A percentile compares a stretch with the other conserved stretches of the same genome.
phyloP scores from a whole-genome alignment of 78 protist species.

The Dictyostelium citrinum region DNA sequence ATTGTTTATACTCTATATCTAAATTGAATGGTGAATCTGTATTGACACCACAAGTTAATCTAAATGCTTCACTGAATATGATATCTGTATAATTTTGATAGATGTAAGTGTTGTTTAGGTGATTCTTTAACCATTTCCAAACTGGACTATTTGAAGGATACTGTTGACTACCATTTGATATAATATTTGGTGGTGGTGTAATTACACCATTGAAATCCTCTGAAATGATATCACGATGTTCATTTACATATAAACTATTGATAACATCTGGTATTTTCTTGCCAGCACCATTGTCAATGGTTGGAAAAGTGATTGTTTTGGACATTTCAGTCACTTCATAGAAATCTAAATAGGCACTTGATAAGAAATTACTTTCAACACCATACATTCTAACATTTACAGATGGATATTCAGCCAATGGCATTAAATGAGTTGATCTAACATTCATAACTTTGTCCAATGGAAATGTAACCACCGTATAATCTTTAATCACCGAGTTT shows the following conservation, averaged over 20 bases:
- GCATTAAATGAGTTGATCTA: background rate
- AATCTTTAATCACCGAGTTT: background rate
- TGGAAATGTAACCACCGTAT: constrained; percentile 66
- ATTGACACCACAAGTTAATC: constrained; percentile 41
- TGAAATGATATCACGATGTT: constrained; percentile 41
- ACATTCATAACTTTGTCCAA: constrained; percentile 41
- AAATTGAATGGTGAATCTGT: constrained; percentile 64
- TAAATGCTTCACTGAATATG: constrained; percentile 76
- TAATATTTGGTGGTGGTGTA: constrained; percentile 14
- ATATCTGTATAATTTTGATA: constrained; percentile 80
- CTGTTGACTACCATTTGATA: background rate
- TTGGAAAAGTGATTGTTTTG: background rate
- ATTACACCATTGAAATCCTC: constrained; percentile 5
- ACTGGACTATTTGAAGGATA: background rate
- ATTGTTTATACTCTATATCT: background rate
- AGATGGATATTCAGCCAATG: constrained; percentile 69
- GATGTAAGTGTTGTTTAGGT: constrained; percentile 5
- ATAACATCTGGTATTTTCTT: constrained; percentile 68
- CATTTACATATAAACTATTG: constrained; percentile 76
- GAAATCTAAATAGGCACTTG: constrained; percentile 31
- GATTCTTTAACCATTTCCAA: constrained; percentile 22
- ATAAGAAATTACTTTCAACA: constrained; percentile 71
- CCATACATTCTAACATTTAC: constrained; percentile 46
- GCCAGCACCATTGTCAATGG: constrained; percentile 5
- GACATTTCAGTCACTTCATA: background rate